Base-by-base conservation (phyloP, 768 basidiomycete genomes). In the Pisolithus orientalis region DNA sequence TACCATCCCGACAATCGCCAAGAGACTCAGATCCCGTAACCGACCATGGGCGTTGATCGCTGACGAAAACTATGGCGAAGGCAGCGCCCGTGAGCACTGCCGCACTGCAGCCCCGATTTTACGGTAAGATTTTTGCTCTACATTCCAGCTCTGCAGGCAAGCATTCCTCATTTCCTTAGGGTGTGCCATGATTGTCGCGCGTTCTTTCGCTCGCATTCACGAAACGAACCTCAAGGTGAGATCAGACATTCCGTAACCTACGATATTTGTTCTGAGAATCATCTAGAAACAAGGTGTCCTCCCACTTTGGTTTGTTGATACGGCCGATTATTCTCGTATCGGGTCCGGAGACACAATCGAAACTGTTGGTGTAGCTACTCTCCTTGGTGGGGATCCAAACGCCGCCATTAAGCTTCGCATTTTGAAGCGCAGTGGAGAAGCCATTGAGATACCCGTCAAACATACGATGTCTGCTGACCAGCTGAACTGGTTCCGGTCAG, bases 81-180 rank as follows among this genome's bases (percentile, higher is more conserved):
- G 96, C 28, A 94, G 91, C 60, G 96, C 96, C 7, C 82, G 96
- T 51, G 96, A 99, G 70, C 96, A 99, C 67, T n/a, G 96, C 96
- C 34, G 94, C 96, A 21, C 76, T 99, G 32, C 95, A 98, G 65
- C 96, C 96, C 25, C 82, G 96, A 17, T 96, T 94, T 73, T 94
- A 91, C 58, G 91, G 89, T 85, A 60, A 42, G 70, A 59, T 34
- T 13, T 34, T 34, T 34, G 9, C 31, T 32, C 31, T 5, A 14
- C 14, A 3, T 34, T 34, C 34, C 34, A 34, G 34, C 31, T 11
- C 13, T 34, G 34, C 13, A 14, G 34, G 11, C 13, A 34, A 34
- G 31, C 10, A 37, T 32, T 55, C 44, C 28, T 27, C 25, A 40
- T 49, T 47, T 38, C n/a, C 25, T 34, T 56, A 87, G 91, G 95